Evolutionary conservation across 257 asterid genomes (phyloP).

Genomic region (Solanum lycopersicoides): DNA sequence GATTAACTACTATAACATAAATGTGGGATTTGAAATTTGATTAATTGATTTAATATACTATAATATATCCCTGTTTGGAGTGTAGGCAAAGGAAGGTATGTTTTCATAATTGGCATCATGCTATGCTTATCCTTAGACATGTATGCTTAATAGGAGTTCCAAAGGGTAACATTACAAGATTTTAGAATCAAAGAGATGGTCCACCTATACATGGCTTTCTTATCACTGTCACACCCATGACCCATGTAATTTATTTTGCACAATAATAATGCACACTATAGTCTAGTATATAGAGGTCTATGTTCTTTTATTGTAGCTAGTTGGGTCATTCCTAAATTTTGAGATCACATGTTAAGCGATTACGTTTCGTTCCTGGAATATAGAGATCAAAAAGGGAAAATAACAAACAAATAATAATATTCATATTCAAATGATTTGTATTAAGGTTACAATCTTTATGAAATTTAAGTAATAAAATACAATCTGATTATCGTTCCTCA

Average conservation of each 20-base stretch:
- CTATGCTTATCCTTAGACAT: background rate
- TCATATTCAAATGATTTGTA: too few relatives aligned
- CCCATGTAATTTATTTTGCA: background rate
- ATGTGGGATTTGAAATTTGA: background rate
- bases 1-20: background rate
- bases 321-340: background rate
- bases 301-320: background rate
- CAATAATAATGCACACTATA: background rate
- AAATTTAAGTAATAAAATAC: too few relatives aligned
- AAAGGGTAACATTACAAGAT: slow-evolving; percentile 46
- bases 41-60: background rate
- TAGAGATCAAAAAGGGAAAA: too few relatives aligned
- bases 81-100: background rate
- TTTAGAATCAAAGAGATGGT: slow-evolving; percentile 44
- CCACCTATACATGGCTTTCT: slow-evolving; percentile 22
- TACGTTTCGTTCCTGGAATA: too few relatives aligned
- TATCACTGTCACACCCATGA: slow-evolving; percentile 14
- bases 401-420: too few relatives aligned
- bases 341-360: background rate
- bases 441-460: too few relatives aligned
- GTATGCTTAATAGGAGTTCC: background rate
- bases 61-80: background rate
- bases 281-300: background rate
- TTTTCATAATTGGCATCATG: background rate
- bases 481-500: too few relatives aligned